phyloP scores from a whole-genome alignment of 73 alveolate species.

The Blepharisma stoltei region DNA sequence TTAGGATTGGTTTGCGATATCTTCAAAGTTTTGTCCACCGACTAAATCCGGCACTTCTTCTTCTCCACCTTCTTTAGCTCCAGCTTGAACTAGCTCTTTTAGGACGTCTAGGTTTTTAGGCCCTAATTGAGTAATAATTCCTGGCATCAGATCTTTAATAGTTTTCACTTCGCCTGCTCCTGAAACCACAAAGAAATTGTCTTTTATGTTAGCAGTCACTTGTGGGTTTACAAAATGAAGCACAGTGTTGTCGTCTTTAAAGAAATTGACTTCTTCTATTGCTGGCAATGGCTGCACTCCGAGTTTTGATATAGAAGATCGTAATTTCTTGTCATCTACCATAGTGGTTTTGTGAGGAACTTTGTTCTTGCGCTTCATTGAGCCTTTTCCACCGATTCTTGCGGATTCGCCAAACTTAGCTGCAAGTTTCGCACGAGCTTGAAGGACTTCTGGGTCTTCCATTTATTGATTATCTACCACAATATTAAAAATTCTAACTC shows the following conservation, averaged over 20 bases:
- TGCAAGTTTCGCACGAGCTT: conserved; percentile 69
- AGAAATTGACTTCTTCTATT: conserved; percentile 83
- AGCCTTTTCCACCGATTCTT: conserved; percentile 84
- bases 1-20: conserved; percentile 8
- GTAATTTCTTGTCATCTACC: conserved; percentile 73
- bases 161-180: conserved; percentile 80
- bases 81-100: conserved; percentile 51
- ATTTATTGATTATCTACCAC: conserved; percentile 9
- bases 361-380: conserved; percentile 73
- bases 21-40: conserved; percentile 37
- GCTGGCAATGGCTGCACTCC: conserved; percentile 80
- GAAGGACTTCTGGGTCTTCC: conserved; percentile 56
- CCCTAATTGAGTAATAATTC: conserved; percentile 82
- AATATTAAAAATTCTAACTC: too few relatives aligned
- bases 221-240: conserved; percentile 79
- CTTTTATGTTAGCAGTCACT: conserved; percentile 80
- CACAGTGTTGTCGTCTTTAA: conserved; percentile 88
- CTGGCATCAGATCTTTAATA: conserved; percentile 74
- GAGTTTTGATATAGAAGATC: conserved; percentile 69
- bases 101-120: conserved; percentile 62
- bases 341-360: conserved; percentile 59
- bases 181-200: conserved; percentile 79
- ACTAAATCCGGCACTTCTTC: conserved; percentile 75
- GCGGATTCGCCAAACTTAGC: conserved; percentile 59
- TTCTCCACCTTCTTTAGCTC: conserved; percentile 54